Percentiles rank a stretch among this genome's conserved stretches.
phyloP scores from a whole-genome alignment of 2,329 filamentous ascomycete species.

The Ophiostoma sp. region DNA sequence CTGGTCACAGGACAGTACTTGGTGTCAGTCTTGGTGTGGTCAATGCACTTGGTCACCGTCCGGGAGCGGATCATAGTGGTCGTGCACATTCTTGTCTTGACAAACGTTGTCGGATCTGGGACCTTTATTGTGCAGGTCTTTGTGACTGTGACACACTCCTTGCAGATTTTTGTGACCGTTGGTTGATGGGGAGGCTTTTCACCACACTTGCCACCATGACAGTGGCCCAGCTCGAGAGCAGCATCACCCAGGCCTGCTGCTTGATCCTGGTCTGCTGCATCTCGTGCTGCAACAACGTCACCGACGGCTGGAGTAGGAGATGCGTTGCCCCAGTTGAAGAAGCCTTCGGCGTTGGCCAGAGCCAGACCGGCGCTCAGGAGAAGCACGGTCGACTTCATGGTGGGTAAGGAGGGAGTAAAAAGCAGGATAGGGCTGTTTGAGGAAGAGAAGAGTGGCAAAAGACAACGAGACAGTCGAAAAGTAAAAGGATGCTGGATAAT shows the following conservation, averaged over 20 bases:
- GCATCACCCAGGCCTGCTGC: background rate
- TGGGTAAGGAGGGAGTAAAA: slow-evolving; percentile 11
- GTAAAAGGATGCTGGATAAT: slow-evolving; percentile 21
- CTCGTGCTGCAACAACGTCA: slow-evolving; percentile 6
- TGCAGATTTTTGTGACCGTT: slow-evolving; percentile 19
- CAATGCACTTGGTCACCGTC: slow-evolving; percentile 25
- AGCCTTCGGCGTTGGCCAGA: slow-evolving; percentile 24
- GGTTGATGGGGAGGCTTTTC: background rate
- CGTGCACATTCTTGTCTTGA: slow-evolving; percentile 21
- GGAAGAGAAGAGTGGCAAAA: slow-evolving; percentile 7
- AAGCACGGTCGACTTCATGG: slow-evolving; percentile 29
- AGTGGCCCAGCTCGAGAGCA: slow-evolving; percentile 2
- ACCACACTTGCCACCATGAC: background rate
- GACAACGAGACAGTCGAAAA: slow-evolving; percentile 16
- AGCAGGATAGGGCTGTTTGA: background rate
- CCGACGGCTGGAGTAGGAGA: background rate
- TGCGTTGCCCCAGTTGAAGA: slow-evolving; percentile 11
- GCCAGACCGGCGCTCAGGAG: slow-evolving; percentile 26
- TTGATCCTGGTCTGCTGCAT: background rate
- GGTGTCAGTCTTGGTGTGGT: slow-evolving; percentile 24
- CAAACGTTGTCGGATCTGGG: slow-evolving; percentile 22
- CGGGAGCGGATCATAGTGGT: slow-evolving; percentile 15
- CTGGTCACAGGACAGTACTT: slow-evolving; percentile 23
- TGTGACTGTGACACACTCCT: slow-evolving; percentile 17
- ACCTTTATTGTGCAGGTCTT: slow-evolving; percentile 15